These are phyloP conservation scores for Daldinia loculata DNA, from an alignment of 495 filamentous ascomycete species.

Conservation along the genomic window DNA sequence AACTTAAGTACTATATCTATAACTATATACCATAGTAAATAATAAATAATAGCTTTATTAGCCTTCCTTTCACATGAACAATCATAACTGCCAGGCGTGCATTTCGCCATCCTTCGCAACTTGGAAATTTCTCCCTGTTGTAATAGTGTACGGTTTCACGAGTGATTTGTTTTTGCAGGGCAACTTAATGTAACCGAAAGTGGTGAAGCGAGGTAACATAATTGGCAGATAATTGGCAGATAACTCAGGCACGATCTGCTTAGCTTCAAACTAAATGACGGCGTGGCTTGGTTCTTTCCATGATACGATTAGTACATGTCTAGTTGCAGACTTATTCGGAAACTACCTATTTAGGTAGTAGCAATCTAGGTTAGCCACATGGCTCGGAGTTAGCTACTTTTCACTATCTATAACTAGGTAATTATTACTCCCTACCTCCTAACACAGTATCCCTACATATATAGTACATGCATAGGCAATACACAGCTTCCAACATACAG, in stretches of 20 bases:
- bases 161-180: not conserved
- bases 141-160: not conserved
- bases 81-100: too few species aligned
- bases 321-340: not conserved
- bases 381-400: not conserved
- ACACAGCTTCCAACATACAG: not conserved
- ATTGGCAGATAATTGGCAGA: slow-evolving; percentile 1
- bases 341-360: not conserved
- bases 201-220: not conserved
- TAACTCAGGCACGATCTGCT: not conserved
- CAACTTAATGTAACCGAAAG: not conserved
- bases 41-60: too few species aligned
- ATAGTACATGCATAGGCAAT: not conserved
- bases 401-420: not conserved
- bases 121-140: too few species aligned
- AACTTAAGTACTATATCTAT: not conserved
- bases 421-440: too few species aligned
- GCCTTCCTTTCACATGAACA: too few species aligned
- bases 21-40: not conserved
- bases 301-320: not conserved
- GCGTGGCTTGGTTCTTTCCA: not conserved
- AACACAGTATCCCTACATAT: too few species aligned
- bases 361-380: not conserved
- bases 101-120: too few species aligned
- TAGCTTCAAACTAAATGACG: not conserved